Base-by-base conservation (phyloP, 768 basidiomycete species). In the Hortiboletus flavorubellus region DNA sequence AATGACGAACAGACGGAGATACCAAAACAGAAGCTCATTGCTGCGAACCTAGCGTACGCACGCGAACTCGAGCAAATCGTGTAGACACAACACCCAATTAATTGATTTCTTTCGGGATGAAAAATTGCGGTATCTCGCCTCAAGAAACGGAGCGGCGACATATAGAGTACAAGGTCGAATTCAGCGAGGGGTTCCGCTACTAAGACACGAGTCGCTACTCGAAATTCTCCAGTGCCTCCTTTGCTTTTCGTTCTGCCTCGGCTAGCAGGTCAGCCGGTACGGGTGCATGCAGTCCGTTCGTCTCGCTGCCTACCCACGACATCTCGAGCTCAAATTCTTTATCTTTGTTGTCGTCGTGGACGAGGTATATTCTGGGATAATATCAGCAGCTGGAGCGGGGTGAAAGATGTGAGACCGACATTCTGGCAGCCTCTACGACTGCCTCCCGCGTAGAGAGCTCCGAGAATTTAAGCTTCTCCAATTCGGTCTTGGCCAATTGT, bases 311-410 rank as follows among this genome's bases (percentile, higher is more conserved):
- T 55, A 98, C 86, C 97, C 97, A 99, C 35, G 94, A 91, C 81
- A 99, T 84, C 73, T 99, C 97, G 29, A 99, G 82, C 69, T 98
- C 97, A 60, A 99, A 98, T 47, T 95, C 91, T 69, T 98, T 98
- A 76, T 98, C 95, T 72, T 98, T 97, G 58, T 91, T 86, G 68
- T 98, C 97, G 59, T 98, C 96, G 67, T 99, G 97, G 15, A 97
- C 94, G 39, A 93, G 83, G 73, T 99, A 93, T 68, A 98, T 96
- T 68, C 96, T 99, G 68, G 30, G 42, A 46, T 40, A 34, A 42
- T 14, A 44, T 52, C 66, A 58, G 56, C 31, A 35, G 5, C 42
- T 48, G 34, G 11, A 54, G 43, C 40, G 33, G 30, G 38, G 21
- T 15, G 38, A 53, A 8, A 35, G 52, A 37, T 30, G 23, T 26